Percentiles rank a stretch among this genome's conserved stretches.
Evolutionary conservation across 495 filamentous ascomycete genomes (phyloP).

Genomic region (Penicillium dipodomyicola): DNA sequence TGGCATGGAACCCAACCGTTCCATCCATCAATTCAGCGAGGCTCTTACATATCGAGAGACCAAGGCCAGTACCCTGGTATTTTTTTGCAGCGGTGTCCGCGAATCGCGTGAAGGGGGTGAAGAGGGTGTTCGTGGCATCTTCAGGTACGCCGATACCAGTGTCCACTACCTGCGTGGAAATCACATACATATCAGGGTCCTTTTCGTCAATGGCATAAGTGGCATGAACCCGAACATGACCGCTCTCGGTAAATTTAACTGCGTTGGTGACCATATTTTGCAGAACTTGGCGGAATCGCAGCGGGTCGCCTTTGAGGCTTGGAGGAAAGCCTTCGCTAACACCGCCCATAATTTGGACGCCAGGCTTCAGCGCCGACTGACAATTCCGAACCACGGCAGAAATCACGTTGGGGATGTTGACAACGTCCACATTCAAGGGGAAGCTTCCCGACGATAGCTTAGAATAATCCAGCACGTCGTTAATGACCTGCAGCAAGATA

Average conservation of each 20-base stretch:
- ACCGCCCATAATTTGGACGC: conserved; percentile 55
- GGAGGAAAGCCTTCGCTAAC: conserved; percentile 40
- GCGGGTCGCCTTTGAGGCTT: conserved; percentile 63
- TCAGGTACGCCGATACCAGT: conserved; percentile 84
- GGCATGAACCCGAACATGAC: conserved; percentile 57
- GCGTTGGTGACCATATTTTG: conserved; percentile 86
- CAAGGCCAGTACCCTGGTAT: conserved; percentile 80
- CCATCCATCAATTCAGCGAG: conserved; percentile 83
- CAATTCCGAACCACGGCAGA: conserved; percentile 53
- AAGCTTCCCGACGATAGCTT: conserved; percentile 87
- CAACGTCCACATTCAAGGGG: conserved; percentile 67
- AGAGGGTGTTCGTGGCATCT: conserved; percentile 66
- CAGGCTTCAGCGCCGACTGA: conserved; percentile 55
- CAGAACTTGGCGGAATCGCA: conserved; percentile 76
- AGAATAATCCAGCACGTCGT: conserved; percentile 85
- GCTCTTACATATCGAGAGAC: conserved; percentile 77
- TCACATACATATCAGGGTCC: conserved; percentile 36
- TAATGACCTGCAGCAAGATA: conserved; percentile 80
- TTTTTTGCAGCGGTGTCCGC: conserved; percentile 72
- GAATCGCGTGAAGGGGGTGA: conserved; percentile 84
- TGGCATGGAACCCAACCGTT: conserved; percentile 58
- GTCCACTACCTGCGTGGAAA: conserved; percentile 64
- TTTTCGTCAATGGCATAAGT: conserved; percentile 51
- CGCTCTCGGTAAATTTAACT: conserved; percentile 81
- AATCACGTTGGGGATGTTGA: conserved; percentile 59